Base-by-base conservation (phyloP, 768 basidiomycete genomes). In the Tremella fuciformis region DNA sequence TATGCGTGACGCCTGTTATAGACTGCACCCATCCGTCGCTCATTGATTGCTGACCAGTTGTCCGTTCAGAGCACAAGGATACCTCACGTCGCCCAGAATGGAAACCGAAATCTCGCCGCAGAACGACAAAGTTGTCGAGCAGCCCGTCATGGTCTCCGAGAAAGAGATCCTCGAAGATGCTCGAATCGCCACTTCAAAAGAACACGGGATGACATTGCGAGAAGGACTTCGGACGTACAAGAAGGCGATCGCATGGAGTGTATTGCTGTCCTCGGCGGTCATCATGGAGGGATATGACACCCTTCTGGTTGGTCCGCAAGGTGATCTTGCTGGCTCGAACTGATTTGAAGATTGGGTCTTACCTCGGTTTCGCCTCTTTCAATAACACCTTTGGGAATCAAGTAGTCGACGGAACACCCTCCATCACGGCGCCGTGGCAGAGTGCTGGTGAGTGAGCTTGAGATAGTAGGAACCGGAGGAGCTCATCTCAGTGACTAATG, bases 51-150 rank as follows among this genome's bases (percentile, higher is more conserved):
- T n/a, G n/a, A n/a, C n/a, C n/a, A n/a, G n/a, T n/a, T n/a, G n/a
- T n/a, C n/a, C n/a, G n/a, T n/a, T n/a, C n/a, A n/a, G n/a, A n/a
- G n/a, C n/a, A n/a, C n/a, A n/a, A n/a, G n/a, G n/a, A n/a, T n/a
- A n/a, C n/a, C n/a, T n/a, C n/a, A n/a, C n/a, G n/a, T n/a, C n/a
- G n/a, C n/a, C n/a, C n/a, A n/a, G n/a, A n/a, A n/a, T n/a, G n/a
- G n/a, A n/a, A n/a, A n/a, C n/a, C n/a, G n/a, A n/a, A 85, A 55
- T 89, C 86, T 13, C 87, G 86, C 25, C 80, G 81, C 38, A 89
- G 79, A 75, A 58, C 84, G 86, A n/a, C 13, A 41, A n/a, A n/a
- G n/a, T 41, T 41, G 39, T n/a, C 39, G n/a, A 41, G 13, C 39
- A 11, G 39, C 13, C 39, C 39, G n/a, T 41, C 13, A n/a, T 41